Conservation (phyloP, 2,329 filamentous ascomycete genomes). For the Venturia nashicola region DNA sequence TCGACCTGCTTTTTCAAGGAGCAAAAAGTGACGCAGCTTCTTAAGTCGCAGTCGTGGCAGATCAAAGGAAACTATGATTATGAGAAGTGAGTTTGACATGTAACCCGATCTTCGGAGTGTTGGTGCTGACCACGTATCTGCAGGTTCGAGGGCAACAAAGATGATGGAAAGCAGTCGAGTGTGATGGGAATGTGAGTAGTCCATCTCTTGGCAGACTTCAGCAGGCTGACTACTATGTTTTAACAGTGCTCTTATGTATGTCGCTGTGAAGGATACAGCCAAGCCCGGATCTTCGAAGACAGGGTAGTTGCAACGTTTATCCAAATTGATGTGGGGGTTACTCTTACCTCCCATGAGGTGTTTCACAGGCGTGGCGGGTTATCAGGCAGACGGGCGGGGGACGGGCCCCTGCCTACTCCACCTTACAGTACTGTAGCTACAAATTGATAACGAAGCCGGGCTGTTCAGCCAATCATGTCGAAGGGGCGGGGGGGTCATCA, state of each 20-base stretch:
- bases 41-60: background rate
- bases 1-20: background rate
- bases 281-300: background rate
- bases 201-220: background rate
- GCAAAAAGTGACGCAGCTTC: background rate
- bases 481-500: no score
- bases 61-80: slow-evolving; percentile 9
- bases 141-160: background rate
- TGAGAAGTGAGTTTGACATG: background rate
- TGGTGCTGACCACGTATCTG: background rate
- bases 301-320: background rate
- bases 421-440: no score
- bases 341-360: no score
- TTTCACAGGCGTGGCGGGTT: no score
- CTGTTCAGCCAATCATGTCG: no score
- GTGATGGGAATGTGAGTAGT: slow-evolving; percentile 8
- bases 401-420: no score
- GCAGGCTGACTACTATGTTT: background rate
- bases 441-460: no score
- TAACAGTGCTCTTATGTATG: slow-evolving; percentile 7
- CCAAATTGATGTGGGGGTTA: no score
- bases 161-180: slow-evolving; percentile 3
- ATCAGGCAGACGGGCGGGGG: no score
- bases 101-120: background rate
- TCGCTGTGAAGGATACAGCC: background rate